phyloP scores from a whole-genome alignment of 2,329 filamentous ascomycete species.

The Fusarium agapanthi region DNA sequence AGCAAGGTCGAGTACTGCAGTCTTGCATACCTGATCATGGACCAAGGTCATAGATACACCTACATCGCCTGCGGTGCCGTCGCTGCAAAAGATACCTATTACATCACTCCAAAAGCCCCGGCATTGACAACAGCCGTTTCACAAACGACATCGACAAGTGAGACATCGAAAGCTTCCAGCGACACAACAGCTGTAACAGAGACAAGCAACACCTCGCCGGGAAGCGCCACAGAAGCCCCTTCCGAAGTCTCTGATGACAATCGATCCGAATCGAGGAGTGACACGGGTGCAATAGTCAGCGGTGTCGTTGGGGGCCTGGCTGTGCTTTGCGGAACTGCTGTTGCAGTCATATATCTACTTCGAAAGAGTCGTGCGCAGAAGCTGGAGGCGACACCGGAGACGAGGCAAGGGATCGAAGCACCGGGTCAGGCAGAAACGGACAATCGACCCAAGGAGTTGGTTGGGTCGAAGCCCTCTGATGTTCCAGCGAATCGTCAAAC shows the following conservation, averaged over 20 bases:
- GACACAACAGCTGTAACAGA: not conserved
- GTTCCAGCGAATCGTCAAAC: not conserved
- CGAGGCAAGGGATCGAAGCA: not conserved
- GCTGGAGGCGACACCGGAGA: not conserved
- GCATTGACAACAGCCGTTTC: constrained; percentile 2
- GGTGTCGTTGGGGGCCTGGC: constrained; percentile 48
- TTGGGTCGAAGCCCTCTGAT: not conserved
- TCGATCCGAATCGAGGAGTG: constrained; percentile 13
- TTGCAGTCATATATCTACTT: not conserved
- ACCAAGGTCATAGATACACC: constrained; percentile 46
- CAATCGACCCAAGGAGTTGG: not conserved
- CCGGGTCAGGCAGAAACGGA: not conserved
- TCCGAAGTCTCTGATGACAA: not conserved
- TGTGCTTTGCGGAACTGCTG: constrained; percentile 32
- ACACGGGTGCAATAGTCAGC: constrained; percentile 46
- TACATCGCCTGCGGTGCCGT: constrained; percentile 48
- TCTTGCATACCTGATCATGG: constrained; percentile 45
- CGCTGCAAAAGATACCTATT: constrained; percentile 39
- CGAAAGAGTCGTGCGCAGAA: not conserved
- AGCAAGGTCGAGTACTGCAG: constrained; percentile 43
- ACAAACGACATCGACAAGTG: not conserved
- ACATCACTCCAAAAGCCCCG: constrained; percentile 24
- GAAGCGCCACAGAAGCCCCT: constrained; percentile 1
- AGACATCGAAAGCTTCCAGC: not conserved
- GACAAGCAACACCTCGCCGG: not conserved